Evolutionary conservation across 345 rosid species (phyloP).

Genomic region (Combretum micranthum): DNA sequence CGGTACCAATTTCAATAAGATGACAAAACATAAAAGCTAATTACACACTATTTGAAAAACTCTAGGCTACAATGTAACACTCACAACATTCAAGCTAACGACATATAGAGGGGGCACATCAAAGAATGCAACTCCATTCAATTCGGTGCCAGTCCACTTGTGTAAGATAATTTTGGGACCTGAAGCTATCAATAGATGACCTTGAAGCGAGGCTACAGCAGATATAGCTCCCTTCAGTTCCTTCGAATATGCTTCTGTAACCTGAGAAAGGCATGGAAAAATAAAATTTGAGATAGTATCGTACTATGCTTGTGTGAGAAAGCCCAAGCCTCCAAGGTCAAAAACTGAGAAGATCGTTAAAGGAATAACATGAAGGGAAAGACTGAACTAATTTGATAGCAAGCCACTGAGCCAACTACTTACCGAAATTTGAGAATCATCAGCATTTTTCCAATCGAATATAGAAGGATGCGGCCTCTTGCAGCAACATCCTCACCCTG

Average conservation of each 20-base stretch:
- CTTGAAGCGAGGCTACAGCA: slow-evolving; percentile 97
- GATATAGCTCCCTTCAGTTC: slow-evolving; percentile 97
- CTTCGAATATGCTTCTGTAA: slow-evolving; percentile 86
- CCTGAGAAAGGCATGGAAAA: background rate
- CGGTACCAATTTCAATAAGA: too few species aligned
- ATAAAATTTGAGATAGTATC: slow-evolving; percentile 4
- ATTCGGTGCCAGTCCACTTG: slow-evolving; percentile 85
- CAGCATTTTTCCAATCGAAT: slow-evolving; percentile 56
- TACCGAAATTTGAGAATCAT: slow-evolving; percentile 67
- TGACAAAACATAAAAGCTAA: background rate
- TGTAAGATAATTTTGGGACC: slow-evolving; percentile 95
- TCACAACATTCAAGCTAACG: slow-evolving; percentile 91
- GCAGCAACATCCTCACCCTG: slow-evolving; percentile 99
- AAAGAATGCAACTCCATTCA: slow-evolving; percentile 85
- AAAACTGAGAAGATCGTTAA: too few species aligned
- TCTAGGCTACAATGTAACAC: slow-evolving; percentile 19
- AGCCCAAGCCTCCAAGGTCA: background rate
- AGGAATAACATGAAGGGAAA: background rate
- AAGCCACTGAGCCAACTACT: slow-evolving; percentile 2
- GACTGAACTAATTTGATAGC: background rate
- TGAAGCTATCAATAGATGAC: slow-evolving; percentile 85
- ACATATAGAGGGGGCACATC: slow-evolving; percentile 94
- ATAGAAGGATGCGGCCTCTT: slow-evolving; percentile 90
- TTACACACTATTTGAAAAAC: background rate
- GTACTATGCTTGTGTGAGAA: background rate